These are phyloP conservation scores for Phoenix dactylifera DNA, from an alignment of 176 grass and related monocot species.

Conservation along the genomic window DNA sequence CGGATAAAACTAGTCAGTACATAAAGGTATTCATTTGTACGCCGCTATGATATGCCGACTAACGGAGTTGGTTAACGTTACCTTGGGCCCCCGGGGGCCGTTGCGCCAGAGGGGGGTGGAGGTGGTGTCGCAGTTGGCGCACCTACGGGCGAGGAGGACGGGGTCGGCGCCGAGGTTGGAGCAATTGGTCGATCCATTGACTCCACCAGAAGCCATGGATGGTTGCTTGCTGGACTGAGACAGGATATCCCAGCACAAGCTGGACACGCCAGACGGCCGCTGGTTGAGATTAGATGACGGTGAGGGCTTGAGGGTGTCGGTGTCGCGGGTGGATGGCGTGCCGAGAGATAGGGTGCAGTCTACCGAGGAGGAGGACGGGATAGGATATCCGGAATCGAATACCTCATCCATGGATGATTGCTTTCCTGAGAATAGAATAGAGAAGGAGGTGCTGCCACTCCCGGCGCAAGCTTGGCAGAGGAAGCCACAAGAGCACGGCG, in stretches of 20 bases:
- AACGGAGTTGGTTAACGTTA: background rate
- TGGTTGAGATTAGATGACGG: background rate
- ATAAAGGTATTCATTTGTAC: too few species aligned
- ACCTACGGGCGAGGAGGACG: constrained; percentile 42
- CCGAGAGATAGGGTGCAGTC: constrained; percentile 95
- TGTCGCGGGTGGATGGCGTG: constrained; percentile 48
- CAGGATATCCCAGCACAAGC: constrained; percentile 27
- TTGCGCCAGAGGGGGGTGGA: constrained; percentile 96
- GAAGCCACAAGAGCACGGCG: constrained; percentile 52
- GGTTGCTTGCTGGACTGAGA: constrained; percentile 10
- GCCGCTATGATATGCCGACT: too few species aligned
- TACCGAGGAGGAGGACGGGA: constrained; percentile 31
- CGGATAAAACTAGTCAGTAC: too few species aligned
- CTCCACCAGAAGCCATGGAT: background rate
- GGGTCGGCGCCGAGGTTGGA: constrained; percentile 16
- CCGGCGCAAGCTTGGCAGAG: constrained; percentile 54
- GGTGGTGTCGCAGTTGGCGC: constrained; percentile 90
- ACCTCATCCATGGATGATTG: constrained; percentile 8
- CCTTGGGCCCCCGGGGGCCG: constrained; percentile 87
- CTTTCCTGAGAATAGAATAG: constrained; percentile 8
- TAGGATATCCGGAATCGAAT: constrained; percentile 8
- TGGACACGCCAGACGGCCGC: constrained; percentile 3
- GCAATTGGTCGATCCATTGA: background rate
- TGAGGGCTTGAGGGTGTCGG: constrained; percentile 4
- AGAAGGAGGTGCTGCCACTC: constrained; percentile 40